phyloP scores from a whole-genome alignment of 108 stramenopile species.

The Nitzschia sp. region DNA sequence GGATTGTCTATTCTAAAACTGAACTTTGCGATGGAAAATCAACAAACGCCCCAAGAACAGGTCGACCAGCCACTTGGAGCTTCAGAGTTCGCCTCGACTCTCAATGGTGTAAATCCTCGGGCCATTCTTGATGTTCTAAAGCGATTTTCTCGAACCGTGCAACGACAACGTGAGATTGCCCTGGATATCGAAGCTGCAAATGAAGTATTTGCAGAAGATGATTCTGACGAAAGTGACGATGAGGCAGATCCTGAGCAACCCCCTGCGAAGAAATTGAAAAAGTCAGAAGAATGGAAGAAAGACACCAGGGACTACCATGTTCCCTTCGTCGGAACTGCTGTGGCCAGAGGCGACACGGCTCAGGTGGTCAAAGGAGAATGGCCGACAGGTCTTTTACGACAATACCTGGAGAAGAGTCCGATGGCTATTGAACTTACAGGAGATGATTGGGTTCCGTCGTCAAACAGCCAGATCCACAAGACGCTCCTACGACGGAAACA shows the following conservation, averaged over 20 bases:
- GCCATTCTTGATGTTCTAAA: conserved; percentile 50
- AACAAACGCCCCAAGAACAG: background rate
- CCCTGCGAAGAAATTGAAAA: conserved; percentile 42
- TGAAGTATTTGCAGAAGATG: conserved; percentile 20
- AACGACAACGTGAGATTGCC: conserved; percentile 49
- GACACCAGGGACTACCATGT: conserved; percentile 74
- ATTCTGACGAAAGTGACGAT: conserved; percentile 27
- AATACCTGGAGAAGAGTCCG: conserved; percentile 68
- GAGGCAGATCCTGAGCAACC: conserved; percentile 18
- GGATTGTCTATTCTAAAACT: too few species aligned
- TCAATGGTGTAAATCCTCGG: conserved; percentile 75
- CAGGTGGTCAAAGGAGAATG: conserved; percentile 47
- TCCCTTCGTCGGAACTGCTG: conserved; percentile 84
- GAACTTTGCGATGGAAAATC: too few species aligned
- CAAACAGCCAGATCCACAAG: conserved; percentile 48
- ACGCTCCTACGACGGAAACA: conserved; percentile 35
- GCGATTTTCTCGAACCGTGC: conserved; percentile 48
- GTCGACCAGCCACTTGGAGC: conserved; percentile 51
- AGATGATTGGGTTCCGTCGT: conserved; percentile 51
- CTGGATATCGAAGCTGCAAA: conserved; percentile 18
- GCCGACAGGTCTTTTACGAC: conserved; percentile 80
- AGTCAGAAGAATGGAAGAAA: conserved; percentile 64
- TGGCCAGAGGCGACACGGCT: conserved; percentile 53
- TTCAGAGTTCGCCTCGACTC: conserved; percentile 68
- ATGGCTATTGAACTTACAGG: conserved; percentile 63